These are phyloP conservation scores for Arachis hypogaea DNA, from an alignment of 306 rosid species.

Conservation along the genomic window DNA sequence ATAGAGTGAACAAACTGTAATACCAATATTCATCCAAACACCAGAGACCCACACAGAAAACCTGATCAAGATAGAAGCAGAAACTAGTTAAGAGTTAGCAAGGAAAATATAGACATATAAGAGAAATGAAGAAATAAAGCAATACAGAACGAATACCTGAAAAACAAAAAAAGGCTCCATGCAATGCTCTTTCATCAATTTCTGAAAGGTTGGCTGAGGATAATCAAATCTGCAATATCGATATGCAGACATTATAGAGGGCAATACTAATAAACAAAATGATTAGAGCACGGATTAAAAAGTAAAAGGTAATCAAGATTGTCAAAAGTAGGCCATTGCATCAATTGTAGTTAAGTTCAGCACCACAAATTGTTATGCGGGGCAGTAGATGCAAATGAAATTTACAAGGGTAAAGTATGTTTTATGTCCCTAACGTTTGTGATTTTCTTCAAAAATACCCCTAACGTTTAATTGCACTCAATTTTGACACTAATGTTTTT, in stretches of 20 bases:
- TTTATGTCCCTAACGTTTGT: too few species aligned
- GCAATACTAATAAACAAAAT: conserved; percentile 34
- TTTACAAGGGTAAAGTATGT: too few species aligned
- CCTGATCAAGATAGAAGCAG: conserved; percentile 52
- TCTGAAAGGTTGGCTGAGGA: conserved; percentile 97
- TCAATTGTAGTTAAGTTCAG: background rate
- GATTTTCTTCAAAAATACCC: too few species aligned
- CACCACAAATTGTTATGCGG: conserved; percentile 21
- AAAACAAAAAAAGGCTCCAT: conserved; percentile 98
- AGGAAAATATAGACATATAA: conserved; percentile 4
- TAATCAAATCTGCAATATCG: conserved; percentile 83
- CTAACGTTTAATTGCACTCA: too few species aligned
- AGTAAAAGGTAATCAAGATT: conserved; percentile 16
- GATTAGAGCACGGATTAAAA: conserved; percentile 2
- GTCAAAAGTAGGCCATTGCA: conserved; percentile 10
- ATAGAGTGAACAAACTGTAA: conserved; percentile 95
- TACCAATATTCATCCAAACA: conserved; percentile 99
- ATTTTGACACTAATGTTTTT: too few species aligned
- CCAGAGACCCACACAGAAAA: conserved; percentile 99
- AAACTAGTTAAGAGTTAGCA: conserved; percentile 33
- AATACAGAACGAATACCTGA: conserved; percentile 61
- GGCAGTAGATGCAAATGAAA: conserved; percentile 9
- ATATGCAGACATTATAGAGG: conserved; percentile 37
- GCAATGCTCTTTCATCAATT: conserved; percentile 93
- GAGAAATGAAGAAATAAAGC: conserved; percentile 33